Evolutionary conservation across 2,329 filamentous ascomycete species (phyloP).

Genomic region (Neonectria sp.): DNA sequence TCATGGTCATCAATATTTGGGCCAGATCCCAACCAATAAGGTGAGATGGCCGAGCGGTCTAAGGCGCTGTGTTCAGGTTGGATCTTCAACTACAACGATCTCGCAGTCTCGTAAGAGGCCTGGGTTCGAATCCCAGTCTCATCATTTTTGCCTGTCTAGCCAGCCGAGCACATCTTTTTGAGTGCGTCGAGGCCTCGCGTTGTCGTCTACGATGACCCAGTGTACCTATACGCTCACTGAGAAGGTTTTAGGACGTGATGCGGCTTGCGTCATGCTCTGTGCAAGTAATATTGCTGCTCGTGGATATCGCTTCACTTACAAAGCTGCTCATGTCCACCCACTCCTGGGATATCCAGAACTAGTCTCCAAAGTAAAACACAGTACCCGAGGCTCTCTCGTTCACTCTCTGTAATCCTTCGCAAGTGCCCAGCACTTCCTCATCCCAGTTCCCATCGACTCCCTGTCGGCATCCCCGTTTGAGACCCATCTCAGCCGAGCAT

Average conservation of each 20-base stretch:
- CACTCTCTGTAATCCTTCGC: constrained; percentile 45
- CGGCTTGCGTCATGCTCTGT: no score
- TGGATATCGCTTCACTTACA: no score
- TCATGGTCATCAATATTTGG: neutral
- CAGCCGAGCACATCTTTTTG: no score
- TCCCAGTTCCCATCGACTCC: constrained; percentile 72
- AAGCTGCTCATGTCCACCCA: neutral
- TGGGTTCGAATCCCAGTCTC: constrained; percentile 10
- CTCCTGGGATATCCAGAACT: neutral
- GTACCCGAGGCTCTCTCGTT: neutral
- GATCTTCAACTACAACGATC: neutral
- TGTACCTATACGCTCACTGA: no score
- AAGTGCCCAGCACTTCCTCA: constrained; percentile 71
- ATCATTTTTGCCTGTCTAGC: neutral
- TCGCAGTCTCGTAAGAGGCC: constrained; percentile 7
- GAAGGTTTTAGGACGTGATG: no score
- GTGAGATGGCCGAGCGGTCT: constrained; percentile 10
- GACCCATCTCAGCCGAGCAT: constrained; percentile 54
- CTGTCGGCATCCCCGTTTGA: constrained; percentile 58
- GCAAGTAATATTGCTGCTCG: no score
- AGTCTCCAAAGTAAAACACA: neutral
- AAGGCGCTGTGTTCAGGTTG: constrained; percentile 10
- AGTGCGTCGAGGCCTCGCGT: no score
- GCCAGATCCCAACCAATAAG: neutral
- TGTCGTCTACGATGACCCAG: no score